Base-by-base conservation (phyloP, 140 eudicot genomes). In the Senecio squalidus region DNA sequence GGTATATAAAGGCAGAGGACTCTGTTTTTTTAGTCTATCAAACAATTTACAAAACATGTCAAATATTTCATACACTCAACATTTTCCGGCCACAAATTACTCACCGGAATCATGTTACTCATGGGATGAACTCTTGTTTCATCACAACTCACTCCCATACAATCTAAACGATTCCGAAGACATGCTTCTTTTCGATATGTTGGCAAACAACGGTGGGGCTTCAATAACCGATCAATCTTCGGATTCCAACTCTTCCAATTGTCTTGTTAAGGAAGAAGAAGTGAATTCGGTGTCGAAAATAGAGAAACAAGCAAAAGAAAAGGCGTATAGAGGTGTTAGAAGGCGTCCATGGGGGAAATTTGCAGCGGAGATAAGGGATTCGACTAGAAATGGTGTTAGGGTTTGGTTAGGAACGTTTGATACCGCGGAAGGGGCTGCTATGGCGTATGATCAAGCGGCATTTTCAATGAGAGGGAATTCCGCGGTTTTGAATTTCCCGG, bases 381-480 rank as follows among this genome's bases (percentile, higher is more conserved):
- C 84, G 31, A 78, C 84, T 1, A 39, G 84, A 20, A 31, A 68
- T 5, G 84, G 84, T 0, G 68, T 73, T 4, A 44, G 84, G 22
- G 84, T 78, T 0, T 78, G 84, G 84, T 48, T 78, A 5, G 84
- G 84, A 5, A 78, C 84, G 47, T 78, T 78, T 36, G 84, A 78
- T 48, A 68, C 25, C 10, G 84, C 84, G 3, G 84, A 78, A 44
- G 84, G 68, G 1, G 84, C 84, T 1, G 84, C 84, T 2, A 27
- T 78, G 74, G 84, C 84, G 4, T 78, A 78, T n/a, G 84, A 78
- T 50, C 84, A 78, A 25, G 84, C 84, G 2, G 80, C 84, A 23
- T 78, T 67, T 34, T 57, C 84, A n/a, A 69, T 73, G 84, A 57
- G 84, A 33, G 84, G 84, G 4, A 39, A 44, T 1, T 22, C 66